These are phyloP conservation scores for Marchantia paleacea DNA, from an alignment of 225 moss, liverwort and hornwort species.

Conservation along the genomic window DNA sequence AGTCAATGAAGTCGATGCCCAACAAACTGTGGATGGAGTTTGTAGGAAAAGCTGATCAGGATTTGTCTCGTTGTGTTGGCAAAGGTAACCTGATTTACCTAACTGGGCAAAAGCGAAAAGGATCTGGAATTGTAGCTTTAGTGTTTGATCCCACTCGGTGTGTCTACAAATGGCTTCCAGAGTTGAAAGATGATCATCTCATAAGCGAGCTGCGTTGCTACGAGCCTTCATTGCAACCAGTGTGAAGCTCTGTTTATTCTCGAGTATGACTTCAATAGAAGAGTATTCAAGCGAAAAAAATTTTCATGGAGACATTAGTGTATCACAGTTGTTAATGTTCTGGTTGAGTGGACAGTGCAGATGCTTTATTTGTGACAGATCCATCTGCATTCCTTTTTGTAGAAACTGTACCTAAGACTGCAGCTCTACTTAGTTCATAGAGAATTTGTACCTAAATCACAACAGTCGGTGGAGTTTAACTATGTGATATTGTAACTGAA, in stretches of 20 bases:
- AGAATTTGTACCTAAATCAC: no score
- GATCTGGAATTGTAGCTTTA: conserved; percentile 15
- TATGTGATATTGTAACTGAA: no score
- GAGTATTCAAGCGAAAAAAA: no score
- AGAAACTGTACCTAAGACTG: no score
- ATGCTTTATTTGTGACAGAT: no score
- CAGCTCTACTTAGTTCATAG: no score
- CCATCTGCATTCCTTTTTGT: no score
- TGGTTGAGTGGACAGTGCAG: no score
- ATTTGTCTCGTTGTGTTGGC: conserved; percentile 9
- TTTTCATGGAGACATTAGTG: no score
- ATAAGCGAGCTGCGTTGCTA: conserved; percentile 10
- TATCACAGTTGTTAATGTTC: no score
- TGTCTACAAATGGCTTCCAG: conserved; percentile 17
- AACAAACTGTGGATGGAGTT: conserved; percentile 5
- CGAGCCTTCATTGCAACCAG: conserved; percentile 16
- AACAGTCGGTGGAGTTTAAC: no score
- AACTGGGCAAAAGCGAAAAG: conserved; percentile 16
- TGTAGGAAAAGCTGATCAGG: conserved; percentile 2
- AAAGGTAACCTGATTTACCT: conserved; percentile 10
- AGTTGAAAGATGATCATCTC: conserved; percentile 19
- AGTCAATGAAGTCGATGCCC: not conserved
- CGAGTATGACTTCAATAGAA: no score
- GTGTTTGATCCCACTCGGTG: conserved; percentile 13
- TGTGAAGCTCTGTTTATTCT: not conserved